Evolutionary conservation across 306 rosid genomes (phyloP), one percentile per base, ranked within the genome.

Genomic region (Vachellia pachyceras): DNA sequence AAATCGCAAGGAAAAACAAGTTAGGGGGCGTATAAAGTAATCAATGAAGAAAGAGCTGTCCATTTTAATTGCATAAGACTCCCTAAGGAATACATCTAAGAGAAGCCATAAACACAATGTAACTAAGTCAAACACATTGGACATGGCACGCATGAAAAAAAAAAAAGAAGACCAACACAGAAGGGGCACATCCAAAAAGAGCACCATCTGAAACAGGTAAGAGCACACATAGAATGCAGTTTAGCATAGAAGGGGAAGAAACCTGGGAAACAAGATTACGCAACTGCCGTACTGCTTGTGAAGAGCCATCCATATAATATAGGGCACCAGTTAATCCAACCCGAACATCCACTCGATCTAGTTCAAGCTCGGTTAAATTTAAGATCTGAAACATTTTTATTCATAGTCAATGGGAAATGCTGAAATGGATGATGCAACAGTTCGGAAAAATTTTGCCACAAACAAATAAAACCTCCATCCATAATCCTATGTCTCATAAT

Each of bases 241-340:
- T 75, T 77, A 82, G 50, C 14, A 13, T 68, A 72, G 72, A 75
- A 60, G 75, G 79, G 73, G 65, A 82, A 78, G 64, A 78, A 84
- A 95, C 99, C 99, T 95, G 99, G 36, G 99, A 95, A 82, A 92
- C 98, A 81, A 95, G 99, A 89, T 82, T 83, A 80, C 98, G 97
- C 93, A 95, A 80, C 83, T 95, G 99, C 80, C 99, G 86, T 73
- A 95, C 98, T 44, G 99, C 97, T 88, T 95, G 99, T 80, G 99
- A 95, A 85, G 99, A 93, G 58, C 99, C 98, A 88, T 95, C 92
- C 99, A 95, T 95, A 89, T 85, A 95, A 88, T 90, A 92, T 46
- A 90, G 81, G 77, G 99, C 91, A 72, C 98, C 99, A 10, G 97
- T 90, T 83, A 93, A 79, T 77, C 99, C 99, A 82, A 95, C 98